Conservation (phyloP, 2,329 filamentous ascomycete genomes). For the Penicillium concentricum region DNA sequence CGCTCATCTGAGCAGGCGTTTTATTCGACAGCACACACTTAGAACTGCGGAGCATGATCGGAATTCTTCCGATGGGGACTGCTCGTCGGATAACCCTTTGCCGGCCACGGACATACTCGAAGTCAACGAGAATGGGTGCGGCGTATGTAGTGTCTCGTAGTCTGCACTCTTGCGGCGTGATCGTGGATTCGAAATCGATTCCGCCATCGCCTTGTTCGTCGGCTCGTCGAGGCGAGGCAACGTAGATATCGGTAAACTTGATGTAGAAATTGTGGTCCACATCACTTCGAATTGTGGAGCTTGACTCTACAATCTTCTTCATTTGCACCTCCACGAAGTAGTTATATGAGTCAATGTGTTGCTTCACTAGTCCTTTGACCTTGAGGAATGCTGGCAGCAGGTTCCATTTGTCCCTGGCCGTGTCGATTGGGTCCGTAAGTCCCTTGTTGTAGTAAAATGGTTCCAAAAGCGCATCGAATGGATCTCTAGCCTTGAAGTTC, state of each 20-base stretch:
- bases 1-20: conserved; percentile 82
- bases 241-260: conserved; percentile 87
- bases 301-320: conserved; percentile 93
- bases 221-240: conserved; percentile 75
- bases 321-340: conserved; percentile 96
- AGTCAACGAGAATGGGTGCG: conserved; percentile 88
- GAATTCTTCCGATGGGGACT: conserved; percentile 83
- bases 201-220: conserved; percentile 64
- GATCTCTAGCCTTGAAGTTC: conserved; percentile 34
- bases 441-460: conserved; percentile 70
- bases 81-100: conserved; percentile 70
- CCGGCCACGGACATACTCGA: conserved; percentile 82
- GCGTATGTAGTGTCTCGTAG: conserved; percentile 97
- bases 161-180: conserved; percentile 95
- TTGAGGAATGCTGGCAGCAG: conserved; percentile 95
- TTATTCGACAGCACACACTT: conserved; percentile 85
- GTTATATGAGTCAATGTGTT: conserved; percentile 98
- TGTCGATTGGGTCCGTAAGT: conserved; percentile 67
- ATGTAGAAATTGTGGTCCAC: conserved; percentile 91
- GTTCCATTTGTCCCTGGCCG: conserved; percentile 88
- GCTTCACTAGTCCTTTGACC: conserved; percentile 94
- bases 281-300: conserved; percentile 84
- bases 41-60: conserved; percentile 94
- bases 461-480: conserved; percentile 63
- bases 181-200: conserved; percentile 47